These are phyloP conservation scores for Aspergillus pseudoterreus DNA, from an alignment of 2,329 filamentous ascomycete genomes.

Conservation along the genomic window DNA sequence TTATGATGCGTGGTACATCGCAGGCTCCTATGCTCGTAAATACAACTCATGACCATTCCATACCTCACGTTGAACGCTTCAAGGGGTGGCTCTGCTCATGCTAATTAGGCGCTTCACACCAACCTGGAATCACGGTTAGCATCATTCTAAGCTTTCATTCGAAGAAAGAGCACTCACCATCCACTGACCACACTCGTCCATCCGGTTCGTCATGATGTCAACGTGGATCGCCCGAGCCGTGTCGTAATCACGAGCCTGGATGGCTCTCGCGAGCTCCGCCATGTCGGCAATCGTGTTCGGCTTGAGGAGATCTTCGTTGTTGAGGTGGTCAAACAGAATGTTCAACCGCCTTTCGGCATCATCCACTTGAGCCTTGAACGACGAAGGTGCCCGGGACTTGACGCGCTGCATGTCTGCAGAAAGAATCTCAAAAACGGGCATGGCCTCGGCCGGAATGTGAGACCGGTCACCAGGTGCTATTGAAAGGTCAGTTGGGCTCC, in stretches of 20 bases:
- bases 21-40: slow-evolving; percentile 5
- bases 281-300: slow-evolving; percentile 60
- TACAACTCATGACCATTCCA: slow-evolving; percentile 10
- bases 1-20: neutral
- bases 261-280: slow-evolving; percentile 54
- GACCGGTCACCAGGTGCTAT: slow-evolving; percentile 72
- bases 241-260: slow-evolving; percentile 67
- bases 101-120: slow-evolving; percentile 73
- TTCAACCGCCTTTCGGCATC: slow-evolving; percentile 91
- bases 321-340: slow-evolving; percentile 93
- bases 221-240: slow-evolving; percentile 66
- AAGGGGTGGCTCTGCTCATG: slow-evolving; percentile 74
- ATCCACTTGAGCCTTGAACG: slow-evolving; percentile 82
- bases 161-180: slow-evolving; percentile 59
- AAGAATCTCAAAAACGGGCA: slow-evolving; percentile 76
- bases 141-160: neutral
- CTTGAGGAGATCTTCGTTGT: slow-evolving; percentile 87
- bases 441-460: slow-evolving; percentile 75
- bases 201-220: slow-evolving; percentile 72
- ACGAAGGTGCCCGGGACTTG: slow-evolving; percentile 76
- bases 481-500: slow-evolving; percentile 12
- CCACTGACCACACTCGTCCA: slow-evolving; percentile 79
- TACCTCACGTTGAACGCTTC: slow-evolving; percentile 11
- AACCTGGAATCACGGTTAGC: slow-evolving; percentile 47
- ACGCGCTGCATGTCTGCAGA: slow-evolving; percentile 83